These are phyloP conservation scores for Metarhizium rileyi DNA, from an alignment of 2,329 filamentous ascomycete genomes.

Conservation along the genomic window DNA sequence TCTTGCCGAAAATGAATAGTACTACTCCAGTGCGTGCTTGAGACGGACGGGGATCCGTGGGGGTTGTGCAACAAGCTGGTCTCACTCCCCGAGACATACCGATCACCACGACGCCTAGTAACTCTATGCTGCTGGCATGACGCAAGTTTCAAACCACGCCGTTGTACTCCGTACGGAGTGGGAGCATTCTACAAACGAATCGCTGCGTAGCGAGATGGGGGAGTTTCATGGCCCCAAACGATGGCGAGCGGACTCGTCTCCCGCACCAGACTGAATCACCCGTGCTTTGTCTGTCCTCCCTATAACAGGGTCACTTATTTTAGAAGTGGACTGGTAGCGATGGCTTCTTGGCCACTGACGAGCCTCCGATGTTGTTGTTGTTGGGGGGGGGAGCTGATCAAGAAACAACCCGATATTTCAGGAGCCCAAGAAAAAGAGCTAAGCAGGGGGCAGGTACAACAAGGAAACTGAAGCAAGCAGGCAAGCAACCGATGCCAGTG, in stretches of 20 bases:
- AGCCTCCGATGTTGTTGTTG: no score
- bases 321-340: not conserved
- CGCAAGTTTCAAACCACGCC: not conserved
- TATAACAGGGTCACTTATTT: not conserved
- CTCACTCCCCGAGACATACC: constrained; percentile 10
- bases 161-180: no score
- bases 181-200: not conserved
- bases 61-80: constrained; percentile 11
- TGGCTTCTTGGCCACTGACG: not conserved
- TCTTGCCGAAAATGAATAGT: not conserved
- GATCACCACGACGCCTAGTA: constrained; percentile 1
- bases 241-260: not conserved
- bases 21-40: not conserved
- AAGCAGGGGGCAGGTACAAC: no score
- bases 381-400: not conserved
- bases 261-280: not conserved
- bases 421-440: no score
- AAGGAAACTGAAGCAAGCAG: not conserved
- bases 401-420: no score
- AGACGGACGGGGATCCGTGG: not conserved
- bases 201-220: not conserved
- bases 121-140: not conserved
- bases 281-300: not conserved
- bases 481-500: not conserved
- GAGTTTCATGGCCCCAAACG: not conserved